These are phyloP conservation scores for Phaffomyces antillensis DNA, from an alignment of 805 yeast genomes.

Conservation along the genomic window DNA sequence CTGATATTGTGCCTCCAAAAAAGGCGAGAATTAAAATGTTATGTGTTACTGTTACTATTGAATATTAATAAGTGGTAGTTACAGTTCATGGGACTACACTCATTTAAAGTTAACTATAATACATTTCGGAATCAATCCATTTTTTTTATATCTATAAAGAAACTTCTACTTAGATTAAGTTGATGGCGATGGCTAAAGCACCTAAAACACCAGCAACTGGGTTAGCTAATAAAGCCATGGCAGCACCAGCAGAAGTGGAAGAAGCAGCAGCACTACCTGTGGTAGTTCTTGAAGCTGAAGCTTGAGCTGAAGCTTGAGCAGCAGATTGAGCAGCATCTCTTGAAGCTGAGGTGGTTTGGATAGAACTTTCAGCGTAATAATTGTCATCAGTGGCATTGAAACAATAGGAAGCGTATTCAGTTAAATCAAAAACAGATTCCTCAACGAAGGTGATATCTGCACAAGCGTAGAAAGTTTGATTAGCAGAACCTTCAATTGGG, in stretches of 20 bases:
- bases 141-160: neutral
- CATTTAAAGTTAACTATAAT: too few relatives aligned
- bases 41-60: too few relatives aligned
- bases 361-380: constrained; percentile 29
- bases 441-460: constrained; percentile 39
- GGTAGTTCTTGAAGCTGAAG: constrained; percentile 14
- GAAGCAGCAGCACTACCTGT: constrained; percentile 9
- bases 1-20: too few relatives aligned
- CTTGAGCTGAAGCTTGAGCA: constrained; percentile 12
- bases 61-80: too few relatives aligned
- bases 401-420: constrained; percentile 30
- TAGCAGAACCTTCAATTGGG: constrained; percentile 31
- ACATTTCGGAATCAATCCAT: too few relatives aligned
- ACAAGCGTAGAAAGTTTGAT: constrained; percentile 39
- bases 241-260: constrained; percentile 12
- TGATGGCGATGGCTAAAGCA: constrained; percentile 17
- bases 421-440: constrained; percentile 30
- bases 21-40: too few relatives aligned
- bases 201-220: constrained; percentile 20
- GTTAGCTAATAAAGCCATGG: constrained; percentile 10
- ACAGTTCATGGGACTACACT: too few relatives aligned
- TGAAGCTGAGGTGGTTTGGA: constrained; percentile 19
- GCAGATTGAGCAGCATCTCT: constrained; percentile 15
- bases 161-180: constrained; percentile 13
- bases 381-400: constrained; percentile 35